phyloP scores from a whole-genome alignment of 331 rosid genomes.

The Dryas integrifolia region DNA sequence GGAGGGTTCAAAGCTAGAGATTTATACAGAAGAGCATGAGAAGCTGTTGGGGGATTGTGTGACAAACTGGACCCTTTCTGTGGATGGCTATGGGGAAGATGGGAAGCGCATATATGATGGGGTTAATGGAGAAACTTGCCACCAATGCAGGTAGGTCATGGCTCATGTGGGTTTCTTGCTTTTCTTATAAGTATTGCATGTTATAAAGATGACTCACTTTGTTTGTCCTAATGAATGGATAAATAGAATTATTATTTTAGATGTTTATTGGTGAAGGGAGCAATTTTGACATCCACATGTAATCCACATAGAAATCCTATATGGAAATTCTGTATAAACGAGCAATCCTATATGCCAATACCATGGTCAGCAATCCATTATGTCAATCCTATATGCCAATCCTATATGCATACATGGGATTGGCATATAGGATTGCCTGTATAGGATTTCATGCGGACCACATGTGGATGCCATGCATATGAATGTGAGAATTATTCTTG shows the following conservation, averaged over 20 bases:
- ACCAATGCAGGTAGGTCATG: constrained; percentile 65
- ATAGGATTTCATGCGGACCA: too few species aligned
- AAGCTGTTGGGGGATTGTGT: constrained; percentile 62
- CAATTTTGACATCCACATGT: too few species aligned
- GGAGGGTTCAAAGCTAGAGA: constrained; percentile 58
- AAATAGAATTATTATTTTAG: too few species aligned
- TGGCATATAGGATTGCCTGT: too few species aligned
- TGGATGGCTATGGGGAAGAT: constrained; percentile 67
- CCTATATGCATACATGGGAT: too few species aligned
- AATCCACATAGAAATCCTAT: too few species aligned
- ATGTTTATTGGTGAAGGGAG: too few species aligned
- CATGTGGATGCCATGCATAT: too few species aligned
- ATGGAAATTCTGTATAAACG: too few species aligned
- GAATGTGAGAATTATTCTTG: neutral
- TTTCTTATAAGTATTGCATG: neutral
- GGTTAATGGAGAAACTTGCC: constrained; percentile 62
- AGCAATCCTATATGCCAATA: too few species aligned
- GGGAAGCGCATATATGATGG: constrained; percentile 57
- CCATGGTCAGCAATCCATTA: too few species aligned
- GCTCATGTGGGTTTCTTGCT: neutral
- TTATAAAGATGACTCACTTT: neutral
- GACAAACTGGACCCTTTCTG: constrained; percentile 51
- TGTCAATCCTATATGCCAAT: too few species aligned
- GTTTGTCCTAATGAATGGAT: neutral
- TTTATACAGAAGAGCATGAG: constrained; percentile 65